Conservation (phyloP, 192 early-diverging fungal species). For the Backusella sp. region DNA sequence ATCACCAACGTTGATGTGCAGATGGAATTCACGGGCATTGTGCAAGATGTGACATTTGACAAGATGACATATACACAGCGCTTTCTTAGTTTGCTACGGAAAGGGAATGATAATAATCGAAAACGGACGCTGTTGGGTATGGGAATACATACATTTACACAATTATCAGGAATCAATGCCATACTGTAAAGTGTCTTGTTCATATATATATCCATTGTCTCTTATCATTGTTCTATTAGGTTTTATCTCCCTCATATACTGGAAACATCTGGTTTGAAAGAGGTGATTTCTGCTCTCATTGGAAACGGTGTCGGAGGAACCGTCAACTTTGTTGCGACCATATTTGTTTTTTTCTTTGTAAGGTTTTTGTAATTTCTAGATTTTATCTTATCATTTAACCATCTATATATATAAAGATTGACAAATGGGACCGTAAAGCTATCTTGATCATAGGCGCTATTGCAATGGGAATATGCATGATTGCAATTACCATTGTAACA, state of each 20-base stretch:
- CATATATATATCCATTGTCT: not conserved
- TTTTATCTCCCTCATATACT: slow-evolving; percentile 33
- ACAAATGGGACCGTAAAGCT: slow-evolving; percentile 64
- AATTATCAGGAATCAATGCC: slow-evolving; percentile 78
- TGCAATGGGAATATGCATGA: slow-evolving; percentile 22
- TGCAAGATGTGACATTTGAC: slow-evolving; percentile 51
- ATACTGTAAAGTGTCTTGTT: slow-evolving; percentile 52
- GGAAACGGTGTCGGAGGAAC: slow-evolving; percentile 29
- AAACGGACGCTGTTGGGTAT: slow-evolving; percentile 56
- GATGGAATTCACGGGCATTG: slow-evolving; percentile 70
- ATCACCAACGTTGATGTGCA: slow-evolving; percentile 47
- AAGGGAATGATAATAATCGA: slow-evolving; percentile 48
- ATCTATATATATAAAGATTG: slow-evolving; percentile 46
- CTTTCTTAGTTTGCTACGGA: slow-evolving; percentile 44
- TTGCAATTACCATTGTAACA: slow-evolving; percentile 23
- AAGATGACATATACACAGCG: slow-evolving; percentile 37
- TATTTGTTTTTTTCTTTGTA: slow-evolving; percentile 43
- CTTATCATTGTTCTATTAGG: slow-evolving; percentile 2
- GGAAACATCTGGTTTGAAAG: slow-evolving; percentile 19
- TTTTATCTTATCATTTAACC: not conserved
- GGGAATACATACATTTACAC: slow-evolving; percentile 61
- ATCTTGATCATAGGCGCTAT: slow-evolving; percentile 67
- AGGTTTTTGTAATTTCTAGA: not conserved
- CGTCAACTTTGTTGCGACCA: slow-evolving; percentile 25
- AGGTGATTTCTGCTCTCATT: slow-evolving; percentile 2